Evolutionary conservation across 441 rosid species (phyloP).

Genomic region (Metrosideros polymorpha): DNA sequence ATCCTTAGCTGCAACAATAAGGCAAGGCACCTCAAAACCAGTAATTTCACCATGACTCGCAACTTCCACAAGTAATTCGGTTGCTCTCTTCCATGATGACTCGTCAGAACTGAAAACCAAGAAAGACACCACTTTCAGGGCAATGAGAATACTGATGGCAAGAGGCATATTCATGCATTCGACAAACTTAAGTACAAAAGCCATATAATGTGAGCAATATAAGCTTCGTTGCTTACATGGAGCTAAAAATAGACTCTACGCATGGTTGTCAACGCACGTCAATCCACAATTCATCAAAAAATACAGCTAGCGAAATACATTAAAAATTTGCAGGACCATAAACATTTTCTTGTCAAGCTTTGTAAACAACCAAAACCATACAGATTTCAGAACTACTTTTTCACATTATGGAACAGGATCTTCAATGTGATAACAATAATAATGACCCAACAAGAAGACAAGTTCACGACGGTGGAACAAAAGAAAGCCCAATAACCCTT

Average conservation of each 20-base stretch:
- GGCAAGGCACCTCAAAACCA: conserved; percentile 93
- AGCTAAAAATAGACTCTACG: not conserved
- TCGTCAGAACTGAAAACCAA: conserved; percentile 50
- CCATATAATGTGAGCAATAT: not conserved
- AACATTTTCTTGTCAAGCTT: not conserved
- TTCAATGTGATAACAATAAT: not conserved
- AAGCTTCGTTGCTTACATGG: not conserved
- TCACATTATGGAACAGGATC: not conserved
- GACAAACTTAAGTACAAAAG: not conserved
- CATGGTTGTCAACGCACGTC: not conserved
- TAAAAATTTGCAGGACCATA: not conserved
- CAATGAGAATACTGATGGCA: not conserved
- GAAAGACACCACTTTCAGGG: conserved; percentile 1
- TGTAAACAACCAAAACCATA: not conserved
- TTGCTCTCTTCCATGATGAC: conserved; percentile 75
- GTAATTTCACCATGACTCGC: conserved; percentile 77
- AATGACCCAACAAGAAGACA: not conserved
- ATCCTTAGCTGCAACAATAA: conserved; percentile 86
- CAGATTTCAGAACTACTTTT: not conserved
- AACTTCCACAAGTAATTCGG: conserved; percentile 85
- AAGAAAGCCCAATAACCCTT: not conserved
- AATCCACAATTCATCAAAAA: not conserved
- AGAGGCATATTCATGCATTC: not conserved
- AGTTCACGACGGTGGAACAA: not conserved
- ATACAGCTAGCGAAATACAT: not conserved